These are phyloP conservation scores for Ephemerocybe angulata DNA, from an alignment of 768 basidiomycete genomes.

Conservation along the genomic window DNA sequence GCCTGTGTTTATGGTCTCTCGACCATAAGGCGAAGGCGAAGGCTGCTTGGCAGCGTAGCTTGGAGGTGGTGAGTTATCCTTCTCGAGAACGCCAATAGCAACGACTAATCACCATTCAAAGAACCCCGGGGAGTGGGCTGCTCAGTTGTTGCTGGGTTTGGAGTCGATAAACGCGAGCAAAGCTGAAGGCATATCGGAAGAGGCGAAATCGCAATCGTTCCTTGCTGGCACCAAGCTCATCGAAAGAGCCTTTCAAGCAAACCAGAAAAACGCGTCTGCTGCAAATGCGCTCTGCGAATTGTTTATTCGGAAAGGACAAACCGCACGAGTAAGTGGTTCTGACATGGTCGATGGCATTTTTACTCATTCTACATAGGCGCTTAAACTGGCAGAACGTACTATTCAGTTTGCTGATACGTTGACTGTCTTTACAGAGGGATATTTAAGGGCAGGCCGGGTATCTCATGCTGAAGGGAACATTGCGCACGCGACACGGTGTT, in stretches of 20 bases:
- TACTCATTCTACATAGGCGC: conserved; percentile 44
- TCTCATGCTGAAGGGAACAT: conserved; percentile 67
- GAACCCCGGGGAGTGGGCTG: conserved; percentile 78
- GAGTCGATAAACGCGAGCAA: conserved; percentile 87
- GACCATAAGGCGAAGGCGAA: conserved; percentile 80
- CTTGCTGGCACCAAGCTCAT: conserved; percentile 65
- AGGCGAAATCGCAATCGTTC: conserved; percentile 60
- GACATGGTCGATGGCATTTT: neutral
- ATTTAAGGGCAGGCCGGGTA: conserved; percentile 78
- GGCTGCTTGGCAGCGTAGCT: conserved; percentile 85
- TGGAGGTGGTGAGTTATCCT: conserved; percentile 64
- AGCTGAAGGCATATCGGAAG: conserved; percentile 56
- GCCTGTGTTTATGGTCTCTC: conserved; percentile 89
- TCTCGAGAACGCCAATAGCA: neutral
- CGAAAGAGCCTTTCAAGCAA: conserved; percentile 76
- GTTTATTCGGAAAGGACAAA: conserved; percentile 68
- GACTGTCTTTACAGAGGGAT: conserved; percentile 80
- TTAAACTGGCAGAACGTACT: conserved; percentile 91
- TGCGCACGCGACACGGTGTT: conserved; percentile 68
- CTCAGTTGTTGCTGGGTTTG: conserved; percentile 79
- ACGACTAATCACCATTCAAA: conserved; percentile 23
- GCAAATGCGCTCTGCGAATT: conserved; percentile 82
- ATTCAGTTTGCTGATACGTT: conserved; percentile 92
- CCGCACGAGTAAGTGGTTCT: conserved; percentile 46
- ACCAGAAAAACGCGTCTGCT: conserved; percentile 74